Conservation (phyloP, 2,329 filamentous ascomycete species). For the Orbilia javanica region DNA sequence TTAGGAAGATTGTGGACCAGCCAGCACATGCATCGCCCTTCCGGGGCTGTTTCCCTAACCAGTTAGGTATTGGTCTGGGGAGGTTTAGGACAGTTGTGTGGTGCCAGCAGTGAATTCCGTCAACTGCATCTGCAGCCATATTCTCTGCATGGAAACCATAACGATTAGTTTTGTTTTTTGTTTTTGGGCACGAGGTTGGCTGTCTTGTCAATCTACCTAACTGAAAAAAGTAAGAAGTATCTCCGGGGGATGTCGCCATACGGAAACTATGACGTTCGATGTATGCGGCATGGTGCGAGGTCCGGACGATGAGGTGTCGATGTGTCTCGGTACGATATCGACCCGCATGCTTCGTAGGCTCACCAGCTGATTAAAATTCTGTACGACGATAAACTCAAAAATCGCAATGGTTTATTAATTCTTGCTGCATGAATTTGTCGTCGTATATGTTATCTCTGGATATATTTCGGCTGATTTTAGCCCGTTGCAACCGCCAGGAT, state of each 20-base stretch:
- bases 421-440: background rate
- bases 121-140: background rate
- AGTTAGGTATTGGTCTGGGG: background rate
- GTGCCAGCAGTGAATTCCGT: background rate
- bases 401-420: background rate
- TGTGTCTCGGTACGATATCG: background rate
- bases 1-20: background rate
- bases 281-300: constrained; percentile 1
- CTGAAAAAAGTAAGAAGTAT: background rate
- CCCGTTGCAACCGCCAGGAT: background rate
- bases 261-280: constrained; percentile 8
- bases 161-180: too few species aligned
- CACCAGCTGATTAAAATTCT: background rate
- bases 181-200: constrained; percentile 1
- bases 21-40: constrained; percentile 10
- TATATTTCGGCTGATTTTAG: background rate
- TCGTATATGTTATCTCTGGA: background rate
- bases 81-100: background rate
- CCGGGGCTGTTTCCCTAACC: background rate
- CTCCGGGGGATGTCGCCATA: background rate
- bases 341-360: background rate
- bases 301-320: constrained; percentile 31
- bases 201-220: background rate
- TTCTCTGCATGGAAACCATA: constrained; percentile 9
- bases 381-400: background rate